Conservation (phyloP, 148 eudicot genomes). For the Persicaria tinctoria region DNA sequence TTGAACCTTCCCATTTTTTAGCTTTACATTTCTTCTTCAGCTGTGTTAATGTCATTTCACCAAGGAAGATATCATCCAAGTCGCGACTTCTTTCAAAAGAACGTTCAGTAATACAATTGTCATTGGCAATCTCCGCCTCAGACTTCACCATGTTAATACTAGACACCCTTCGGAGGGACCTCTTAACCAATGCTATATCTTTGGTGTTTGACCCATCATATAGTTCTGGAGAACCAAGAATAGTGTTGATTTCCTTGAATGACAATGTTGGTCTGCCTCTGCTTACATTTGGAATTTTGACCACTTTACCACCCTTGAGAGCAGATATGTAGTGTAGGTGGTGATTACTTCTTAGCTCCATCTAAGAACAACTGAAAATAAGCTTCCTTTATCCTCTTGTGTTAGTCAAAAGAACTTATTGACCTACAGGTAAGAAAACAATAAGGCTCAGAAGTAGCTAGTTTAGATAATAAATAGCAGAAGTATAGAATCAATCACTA, state of each 20-base stretch:
- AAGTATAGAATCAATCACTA: not conserved
- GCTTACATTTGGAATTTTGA: constrained; percentile 34
- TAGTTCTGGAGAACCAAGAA: constrained; percentile 17
- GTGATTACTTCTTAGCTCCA: constrained; percentile 51
- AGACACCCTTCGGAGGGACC: constrained; percentile 21
- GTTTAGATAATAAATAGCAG: not conserved
- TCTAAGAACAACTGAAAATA: constrained; percentile 8
- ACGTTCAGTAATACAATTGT: not conserved
- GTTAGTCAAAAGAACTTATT: not conserved
- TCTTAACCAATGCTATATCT: constrained; percentile 23
- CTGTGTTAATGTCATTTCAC: constrained; percentile 41
- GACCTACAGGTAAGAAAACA: not conserved
- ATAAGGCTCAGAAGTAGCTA: not conserved
- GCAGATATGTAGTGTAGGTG: constrained; percentile 42
- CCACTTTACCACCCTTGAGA: constrained; percentile 33
- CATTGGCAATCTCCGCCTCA: constrained; percentile 19
- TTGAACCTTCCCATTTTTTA: constrained; percentile 42
- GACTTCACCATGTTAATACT: constrained; percentile 18
- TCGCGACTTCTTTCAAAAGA: constrained; percentile 16
- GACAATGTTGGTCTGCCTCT: constrained; percentile 35
- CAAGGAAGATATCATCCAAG: constrained; percentile 24
- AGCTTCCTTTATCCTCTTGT: not conserved
- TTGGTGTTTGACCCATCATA: constrained; percentile 11
- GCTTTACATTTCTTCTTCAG: constrained; percentile 35
- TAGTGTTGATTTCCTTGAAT: constrained; percentile 38